Conservation (phyloP, 495 filamentous ascomycete species). For the Neurospora sublineolata region DNA sequence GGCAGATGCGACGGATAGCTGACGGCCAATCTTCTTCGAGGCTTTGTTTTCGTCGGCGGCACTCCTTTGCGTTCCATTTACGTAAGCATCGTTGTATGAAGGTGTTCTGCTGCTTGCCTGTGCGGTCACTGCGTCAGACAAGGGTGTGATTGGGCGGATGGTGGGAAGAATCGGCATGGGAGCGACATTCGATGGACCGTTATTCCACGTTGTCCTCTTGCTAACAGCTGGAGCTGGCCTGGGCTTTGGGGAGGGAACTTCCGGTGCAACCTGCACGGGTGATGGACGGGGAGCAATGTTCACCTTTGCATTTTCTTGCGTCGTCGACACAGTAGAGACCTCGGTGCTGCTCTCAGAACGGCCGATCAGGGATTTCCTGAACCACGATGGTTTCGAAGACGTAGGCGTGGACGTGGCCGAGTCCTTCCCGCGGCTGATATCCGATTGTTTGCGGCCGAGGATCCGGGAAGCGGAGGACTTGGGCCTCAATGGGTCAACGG, state of each 20-base stretch:
- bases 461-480: slow-evolving; percentile 79
- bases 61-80: slow-evolving; percentile 15
- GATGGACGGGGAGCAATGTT: slow-evolving; percentile 37
- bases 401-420: slow-evolving; percentile 53
- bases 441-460: slow-evolving; percentile 78
- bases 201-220: slow-evolving; percentile 85
- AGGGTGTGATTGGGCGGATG: slow-evolving; percentile 84
- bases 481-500: slow-evolving; percentile 83
- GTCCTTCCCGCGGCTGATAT: slow-evolving; percentile 54
- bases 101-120: slow-evolving; percentile 51
- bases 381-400: slow-evolving; percentile 85
- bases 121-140: slow-evolving; percentile 85
- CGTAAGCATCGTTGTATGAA: slow-evolving; percentile 37
- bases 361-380: slow-evolving; percentile 81
- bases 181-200: slow-evolving; percentile 65
- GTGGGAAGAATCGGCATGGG: slow-evolving; percentile 97
- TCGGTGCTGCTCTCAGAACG: slow-evolving; percentile 36
- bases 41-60: slow-evolving; percentile 50
- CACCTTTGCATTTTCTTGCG: slow-evolving; percentile 13
- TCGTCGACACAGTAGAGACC: slow-evolving; percentile 13
- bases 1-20: slow-evolving; percentile 89
- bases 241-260: slow-evolving; percentile 41
- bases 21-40: slow-evolving; percentile 88
- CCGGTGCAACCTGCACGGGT: slow-evolving; percentile 45
- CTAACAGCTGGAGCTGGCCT: slow-evolving; percentile 46